A percentile compares a stretch with the other conserved stretches of the same genome.
These are phyloP conservation scores for Metrosideros polymorpha DNA, from an alignment of 441 rosid genomes.

Conservation along the genomic window DNA sequence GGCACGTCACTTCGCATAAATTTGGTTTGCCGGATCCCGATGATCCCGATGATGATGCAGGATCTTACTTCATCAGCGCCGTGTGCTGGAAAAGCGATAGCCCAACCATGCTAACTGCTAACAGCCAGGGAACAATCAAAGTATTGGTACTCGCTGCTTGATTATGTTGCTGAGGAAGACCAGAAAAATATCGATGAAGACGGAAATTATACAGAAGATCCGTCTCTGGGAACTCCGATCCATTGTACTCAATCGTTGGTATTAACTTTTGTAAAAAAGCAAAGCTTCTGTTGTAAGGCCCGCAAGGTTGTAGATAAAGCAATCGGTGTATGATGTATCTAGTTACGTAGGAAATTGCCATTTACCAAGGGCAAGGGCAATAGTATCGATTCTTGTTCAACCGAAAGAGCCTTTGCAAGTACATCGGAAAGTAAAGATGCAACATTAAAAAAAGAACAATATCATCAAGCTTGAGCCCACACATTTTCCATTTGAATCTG, in stretches of 20 bases:
- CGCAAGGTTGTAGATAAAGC: neutral
- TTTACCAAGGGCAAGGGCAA: neutral
- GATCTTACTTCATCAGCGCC: conserved; percentile 89
- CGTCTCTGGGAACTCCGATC: neutral
- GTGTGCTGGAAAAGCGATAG: conserved; percentile 99
- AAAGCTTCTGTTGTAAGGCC: neutral
- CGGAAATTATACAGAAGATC: neutral
- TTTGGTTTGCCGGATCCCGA: conserved; percentile 88
- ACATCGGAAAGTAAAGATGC: neutral
- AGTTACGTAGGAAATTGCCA: neutral
- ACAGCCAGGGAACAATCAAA: conserved; percentile 97
- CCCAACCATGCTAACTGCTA: conserved; percentile 91
- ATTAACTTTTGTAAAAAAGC: neutral
- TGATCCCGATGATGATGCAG: conserved; percentile 81
- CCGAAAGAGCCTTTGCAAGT: neutral
- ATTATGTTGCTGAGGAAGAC: neutral
- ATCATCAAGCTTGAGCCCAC: no score
- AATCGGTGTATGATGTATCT: neutral
- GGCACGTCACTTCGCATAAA: conserved; percentile 77
- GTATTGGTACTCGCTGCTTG: conserved; percentile 82
- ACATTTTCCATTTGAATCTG: neutral
- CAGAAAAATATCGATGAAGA: neutral
- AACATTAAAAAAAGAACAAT: no score
- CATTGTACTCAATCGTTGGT: neutral
- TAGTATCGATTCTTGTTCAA: neutral